Conservation (phyloP, 768 basidiomycete genomes). For the Omphalotus guepiniiformis region DNA sequence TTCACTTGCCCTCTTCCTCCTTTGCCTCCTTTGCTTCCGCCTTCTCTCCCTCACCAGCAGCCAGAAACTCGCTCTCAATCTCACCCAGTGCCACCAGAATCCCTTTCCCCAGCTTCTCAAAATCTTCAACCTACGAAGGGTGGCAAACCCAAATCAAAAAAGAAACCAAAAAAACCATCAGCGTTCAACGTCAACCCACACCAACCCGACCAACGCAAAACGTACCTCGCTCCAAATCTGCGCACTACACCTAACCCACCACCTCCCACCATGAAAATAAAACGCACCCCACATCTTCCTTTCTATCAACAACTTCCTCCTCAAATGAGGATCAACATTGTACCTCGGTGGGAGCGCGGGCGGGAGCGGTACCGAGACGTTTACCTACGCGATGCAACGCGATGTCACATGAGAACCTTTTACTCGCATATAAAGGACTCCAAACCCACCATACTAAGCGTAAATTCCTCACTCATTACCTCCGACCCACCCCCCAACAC, state of each 20-base stretch:
- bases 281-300: slow-evolving; percentile 27
- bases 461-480: slow-evolving; percentile 58
- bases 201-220: no score
- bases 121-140: slow-evolving; percentile 16
- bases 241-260: slow-evolving; percentile 38
- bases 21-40: no score
- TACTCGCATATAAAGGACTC: slow-evolving; percentile 4
- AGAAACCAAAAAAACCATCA: no score
- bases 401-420: not conserved
- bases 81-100: slow-evolving; percentile 7
- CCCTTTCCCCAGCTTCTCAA: slow-evolving; percentile 13
- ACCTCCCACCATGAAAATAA: slow-evolving; percentile 32
- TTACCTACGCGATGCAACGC: slow-evolving; percentile 21
- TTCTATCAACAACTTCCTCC: slow-evolving; percentile 24
- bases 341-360: slow-evolving; percentile 12
- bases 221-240: slow-evolving; percentile 37
- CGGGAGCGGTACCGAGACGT: slow-evolving; percentile 33
- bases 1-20: no score
- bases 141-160: no score
- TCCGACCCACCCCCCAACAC: slow-evolving; percentile 58
- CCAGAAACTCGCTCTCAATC: no score
- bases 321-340: slow-evolving; percentile 21
- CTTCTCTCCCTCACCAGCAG: no score
- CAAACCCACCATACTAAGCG: slow-evolving; percentile 78
- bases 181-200: no score